phyloP scores from a whole-genome alignment of 1,284 basidiomycete species.

The Sporisorium reilianum region DNA sequence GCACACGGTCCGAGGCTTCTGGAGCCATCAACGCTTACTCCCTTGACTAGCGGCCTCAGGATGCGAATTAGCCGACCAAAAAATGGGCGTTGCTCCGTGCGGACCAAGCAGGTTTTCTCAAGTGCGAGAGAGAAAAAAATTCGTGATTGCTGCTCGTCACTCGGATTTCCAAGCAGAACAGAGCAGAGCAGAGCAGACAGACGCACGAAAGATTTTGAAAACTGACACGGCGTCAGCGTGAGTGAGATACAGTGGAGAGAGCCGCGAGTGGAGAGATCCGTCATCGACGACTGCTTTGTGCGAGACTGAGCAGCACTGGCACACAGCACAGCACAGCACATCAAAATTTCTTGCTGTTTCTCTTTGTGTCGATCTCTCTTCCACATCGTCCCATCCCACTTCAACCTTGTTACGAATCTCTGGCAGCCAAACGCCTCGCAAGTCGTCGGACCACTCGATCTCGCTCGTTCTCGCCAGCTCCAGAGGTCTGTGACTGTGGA shows the following conservation, averaged over 20 bases:
- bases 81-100: slow-evolving; percentile 8
- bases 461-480: neutral
- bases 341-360: neutral
- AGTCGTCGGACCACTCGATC: neutral
- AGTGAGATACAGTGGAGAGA: no score
- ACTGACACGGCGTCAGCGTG: neutral
- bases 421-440: neutral
- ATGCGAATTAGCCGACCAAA: neutral
- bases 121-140: no score
- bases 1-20: neutral
- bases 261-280: slow-evolving; percentile 1
- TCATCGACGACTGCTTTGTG: neutral
- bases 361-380: neutral
- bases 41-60: no score
- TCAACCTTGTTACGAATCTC: neutral
- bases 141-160: neutral
- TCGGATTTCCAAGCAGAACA: slow-evolving; percentile 7
- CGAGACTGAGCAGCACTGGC: no score
- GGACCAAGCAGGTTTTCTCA: no score
- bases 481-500: neutral
- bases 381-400: neutral
- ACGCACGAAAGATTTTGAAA: no score
- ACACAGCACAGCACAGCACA: neutral
- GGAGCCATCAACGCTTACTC: neutral
- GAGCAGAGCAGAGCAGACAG: neutral